Percentiles rank a stretch among this genome's conserved stretches.
Evolutionary conservation across 2,329 filamentous ascomycete species (phyloP).

Genomic region (Aspergillus sojae): DNA sequence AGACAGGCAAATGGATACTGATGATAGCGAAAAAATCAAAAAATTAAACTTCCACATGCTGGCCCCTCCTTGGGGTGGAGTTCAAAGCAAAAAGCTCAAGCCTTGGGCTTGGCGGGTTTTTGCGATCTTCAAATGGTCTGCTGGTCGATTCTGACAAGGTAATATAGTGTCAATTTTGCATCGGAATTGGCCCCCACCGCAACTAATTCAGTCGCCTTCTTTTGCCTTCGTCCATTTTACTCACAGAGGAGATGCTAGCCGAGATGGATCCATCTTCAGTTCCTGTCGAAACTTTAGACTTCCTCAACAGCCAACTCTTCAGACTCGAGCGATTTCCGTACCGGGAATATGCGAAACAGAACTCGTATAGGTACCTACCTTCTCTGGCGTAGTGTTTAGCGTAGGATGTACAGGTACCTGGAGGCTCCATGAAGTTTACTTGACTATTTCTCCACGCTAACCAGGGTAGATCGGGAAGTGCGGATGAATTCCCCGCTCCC

Average conservation of each 20-base stretch:
- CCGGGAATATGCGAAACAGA: not conserved
- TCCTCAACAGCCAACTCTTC: not conserved
- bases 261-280: not conserved
- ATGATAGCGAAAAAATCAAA: not conserved
- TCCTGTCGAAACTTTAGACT: not conserved
- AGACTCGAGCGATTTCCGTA: not conserved
- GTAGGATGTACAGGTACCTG: not conserved
- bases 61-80: not conserved
- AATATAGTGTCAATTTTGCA: not conserved
- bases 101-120: not conserved
- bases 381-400: not conserved
- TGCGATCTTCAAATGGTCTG: not conserved
- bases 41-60: not conserved
- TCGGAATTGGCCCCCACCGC: constrained; percentile 1
- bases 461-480: not conserved
- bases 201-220: not conserved
- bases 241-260: not conserved
- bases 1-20: not conserved
- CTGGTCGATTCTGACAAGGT: not conserved
- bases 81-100: not conserved
- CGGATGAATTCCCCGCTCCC: constrained; percentile 5
- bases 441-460: not conserved
- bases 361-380: not conserved
- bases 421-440: not conserved
- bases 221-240: not conserved